These are phyloP conservation scores for Hibiscus mutabilis DNA, from an alignment of 345 rosid species.

Conservation along the genomic window DNA sequence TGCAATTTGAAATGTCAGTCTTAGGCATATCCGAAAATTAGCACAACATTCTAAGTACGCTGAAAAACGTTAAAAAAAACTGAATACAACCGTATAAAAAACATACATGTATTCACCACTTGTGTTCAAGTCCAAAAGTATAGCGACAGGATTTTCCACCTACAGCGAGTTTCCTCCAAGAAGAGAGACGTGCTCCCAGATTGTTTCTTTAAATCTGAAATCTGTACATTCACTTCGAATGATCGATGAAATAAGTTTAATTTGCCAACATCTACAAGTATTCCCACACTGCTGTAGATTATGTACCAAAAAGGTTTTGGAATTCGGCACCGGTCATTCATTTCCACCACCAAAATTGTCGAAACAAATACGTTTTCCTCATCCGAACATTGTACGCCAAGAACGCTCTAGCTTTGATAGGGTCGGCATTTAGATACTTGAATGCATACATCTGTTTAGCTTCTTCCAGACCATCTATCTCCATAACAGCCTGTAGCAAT, in stretches of 20 bases:
- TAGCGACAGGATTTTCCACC: neutral
- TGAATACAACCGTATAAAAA: neutral
- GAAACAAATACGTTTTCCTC: conserved; percentile 63
- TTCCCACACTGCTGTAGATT: conserved; percentile 17
- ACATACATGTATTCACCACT: neutral
- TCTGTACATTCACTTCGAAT: conserved; percentile 33
- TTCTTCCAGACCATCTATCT: conserved; percentile 78
- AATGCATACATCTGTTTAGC: conserved; percentile 85
- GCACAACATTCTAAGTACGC: neutral
- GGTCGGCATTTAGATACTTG: conserved; percentile 74
- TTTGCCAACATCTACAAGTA: conserved; percentile 9
- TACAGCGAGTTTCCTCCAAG: conserved; percentile 9
- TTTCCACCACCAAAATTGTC: conserved; percentile 96
- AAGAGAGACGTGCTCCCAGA: conserved; percentile 3
- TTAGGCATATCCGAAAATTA: no score
- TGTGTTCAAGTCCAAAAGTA: neutral
- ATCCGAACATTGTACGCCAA: conserved; percentile 65
- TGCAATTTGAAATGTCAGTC: no score
- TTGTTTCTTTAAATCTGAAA: conserved; percentile 20
- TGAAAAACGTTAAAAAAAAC: neutral
- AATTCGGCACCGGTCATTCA: conserved; percentile 31
- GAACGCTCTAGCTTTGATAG: conserved; percentile 81
- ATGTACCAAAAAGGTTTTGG: conserved; percentile 16
- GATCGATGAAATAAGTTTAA: conserved; percentile 12
- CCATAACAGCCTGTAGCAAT: conserved; percentile 68